Evolutionary conservation across 2,329 filamentous ascomycete species (phyloP).

Genomic region (Monosporascus sp.): DNA sequence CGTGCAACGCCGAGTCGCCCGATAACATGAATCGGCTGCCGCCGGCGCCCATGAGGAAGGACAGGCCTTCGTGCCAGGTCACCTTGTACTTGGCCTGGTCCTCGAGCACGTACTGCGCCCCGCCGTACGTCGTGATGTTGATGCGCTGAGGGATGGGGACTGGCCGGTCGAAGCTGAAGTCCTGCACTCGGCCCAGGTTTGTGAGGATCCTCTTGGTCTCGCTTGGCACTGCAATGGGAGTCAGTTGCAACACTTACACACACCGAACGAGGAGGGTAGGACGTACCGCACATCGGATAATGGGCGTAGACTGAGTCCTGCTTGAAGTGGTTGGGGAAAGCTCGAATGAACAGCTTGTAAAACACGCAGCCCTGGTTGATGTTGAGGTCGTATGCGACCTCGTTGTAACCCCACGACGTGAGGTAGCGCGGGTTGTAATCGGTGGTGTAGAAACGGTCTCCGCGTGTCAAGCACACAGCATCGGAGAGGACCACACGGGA

Average conservation of each 20-base stretch:
- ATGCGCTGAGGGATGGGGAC: slow-evolving; percentile 43
- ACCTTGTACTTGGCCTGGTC: slow-evolving; percentile 59
- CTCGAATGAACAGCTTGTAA: slow-evolving; percentile 76
- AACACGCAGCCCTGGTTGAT: slow-evolving; percentile 79
- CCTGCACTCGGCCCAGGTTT: slow-evolving; percentile 58
- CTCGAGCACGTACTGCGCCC: slow-evolving; percentile 57
- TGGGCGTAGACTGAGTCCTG: slow-evolving; percentile 76
- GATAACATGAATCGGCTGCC: slow-evolving; percentile 54
- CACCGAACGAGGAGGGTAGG: background rate
- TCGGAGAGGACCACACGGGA: slow-evolving; percentile 73
- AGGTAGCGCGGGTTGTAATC: slow-evolving; percentile 70
- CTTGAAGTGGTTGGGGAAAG: slow-evolving; percentile 77
- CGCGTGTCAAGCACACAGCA: slow-evolving; percentile 71
- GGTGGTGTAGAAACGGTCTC: slow-evolving; percentile 73
- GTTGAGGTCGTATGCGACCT: slow-evolving; percentile 66
- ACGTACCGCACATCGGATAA: slow-evolving; percentile 54
- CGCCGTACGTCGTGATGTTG: slow-evolving; percentile 56
- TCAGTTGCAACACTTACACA: background rate
- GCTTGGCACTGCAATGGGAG: slow-evolving; percentile 49
- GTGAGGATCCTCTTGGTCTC: slow-evolving; percentile 70
- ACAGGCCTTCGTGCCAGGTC: slow-evolving; percentile 59
- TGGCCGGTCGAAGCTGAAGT: slow-evolving; percentile 67
- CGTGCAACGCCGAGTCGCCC: slow-evolving; percentile 43
- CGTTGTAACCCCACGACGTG: slow-evolving; percentile 80
- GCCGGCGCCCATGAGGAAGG: slow-evolving; percentile 54